Base-by-base conservation (phyloP, 2,329 filamentous ascomycete species). In the Didymella pomorum region DNA sequence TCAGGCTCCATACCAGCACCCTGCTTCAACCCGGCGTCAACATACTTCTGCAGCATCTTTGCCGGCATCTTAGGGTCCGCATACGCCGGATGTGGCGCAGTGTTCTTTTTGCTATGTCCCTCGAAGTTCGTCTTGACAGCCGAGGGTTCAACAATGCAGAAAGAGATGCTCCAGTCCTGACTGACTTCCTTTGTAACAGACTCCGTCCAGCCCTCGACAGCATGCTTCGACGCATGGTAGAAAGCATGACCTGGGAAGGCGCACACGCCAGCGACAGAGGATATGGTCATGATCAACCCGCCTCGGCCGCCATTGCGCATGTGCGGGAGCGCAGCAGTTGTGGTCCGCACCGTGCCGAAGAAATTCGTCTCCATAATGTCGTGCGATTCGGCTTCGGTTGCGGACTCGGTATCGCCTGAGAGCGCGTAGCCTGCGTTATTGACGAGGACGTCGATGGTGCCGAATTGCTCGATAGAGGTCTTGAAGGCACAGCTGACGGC, bases 391-490 rank as follows among this genome's bases (percentile, higher is more conserved):
- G 66, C 64, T 12, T 77, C 71, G 4, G 68, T 68, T 4, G 73
- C 71, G n/a, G 64, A 61, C 55, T 76, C 69, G 23, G 31, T 66
- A 47, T 51, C 78, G 8, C 58, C 77, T 29, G 80, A 79, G 7
- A 72, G 52, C 0, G 60, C 53, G 2, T 75, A 68, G 1, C 79
- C 70, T 64, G 91, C 91, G 2, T 69, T 69, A 0, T 63, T 58
- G 14, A 83, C 67, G 0, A 80, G 76, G 1, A 64, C 56, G n/a
- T 79, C 70, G 52, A 83, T 76, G 1, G 93, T 90, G 70, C 92
- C 89, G 73, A 87, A 94, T 43, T 81, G 82, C 77, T 89, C 80
- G 74, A 93, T 87, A 68, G 91, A 89, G 0, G 67, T 60, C 0
- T 54, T 26, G 14, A 83, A 63, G 0, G 79, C 79, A 1, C 52